Evolutionary conservation across 2,329 filamentous ascomycete genomes (phyloP), one percentile per base, ranked within the genome.

Genomic region (Colletotrichum sojae): DNA sequence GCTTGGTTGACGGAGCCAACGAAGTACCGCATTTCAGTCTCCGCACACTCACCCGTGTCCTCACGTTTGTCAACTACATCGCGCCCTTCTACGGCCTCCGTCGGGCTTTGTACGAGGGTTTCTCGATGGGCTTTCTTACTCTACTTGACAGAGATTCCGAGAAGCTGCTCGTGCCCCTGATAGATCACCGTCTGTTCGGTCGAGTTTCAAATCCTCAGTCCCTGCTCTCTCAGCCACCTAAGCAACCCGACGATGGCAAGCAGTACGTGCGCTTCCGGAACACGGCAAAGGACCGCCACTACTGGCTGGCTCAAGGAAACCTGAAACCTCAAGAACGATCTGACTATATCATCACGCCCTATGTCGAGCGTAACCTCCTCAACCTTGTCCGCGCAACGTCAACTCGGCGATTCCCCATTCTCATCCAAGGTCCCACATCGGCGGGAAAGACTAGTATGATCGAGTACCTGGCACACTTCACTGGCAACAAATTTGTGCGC

Each of bases 401-500:
- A 0, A 99, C 95, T 5, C 86, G 94, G 43, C 90, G 93, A 56
- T 99, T 97, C 78, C 97, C 96, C 0, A 94, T 99, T 56, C 86
- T 99, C 10, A 92, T 99, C 20, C 96, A 99, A 80, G 96, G 96
- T 4, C 96, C 97, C 13, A 99, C 96, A 0, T 99, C 97, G 5
- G 93, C 95, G 13, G 96, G 96, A 72, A 99, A 99, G 81, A 99
- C 96, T 0, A 98, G 95, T 80, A 99, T 99, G 96, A 97, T 99
- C 49, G 95, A 98, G 80, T 98, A 97, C 78, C 87, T 99, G 45
- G 95, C 97, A n/a, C 96, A 97, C 76, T 92, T 93, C 63, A 98
- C 94, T 36, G 96, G 97, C 4, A 97, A 99, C 78, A 96, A 93
- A 76, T 99, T 98, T 77, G 94, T 99, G 51, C 90, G 96, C 69